Evolutionary conservation across 257 asterid genomes (phyloP).

Genomic region (Penstemon newberryi): DNA sequence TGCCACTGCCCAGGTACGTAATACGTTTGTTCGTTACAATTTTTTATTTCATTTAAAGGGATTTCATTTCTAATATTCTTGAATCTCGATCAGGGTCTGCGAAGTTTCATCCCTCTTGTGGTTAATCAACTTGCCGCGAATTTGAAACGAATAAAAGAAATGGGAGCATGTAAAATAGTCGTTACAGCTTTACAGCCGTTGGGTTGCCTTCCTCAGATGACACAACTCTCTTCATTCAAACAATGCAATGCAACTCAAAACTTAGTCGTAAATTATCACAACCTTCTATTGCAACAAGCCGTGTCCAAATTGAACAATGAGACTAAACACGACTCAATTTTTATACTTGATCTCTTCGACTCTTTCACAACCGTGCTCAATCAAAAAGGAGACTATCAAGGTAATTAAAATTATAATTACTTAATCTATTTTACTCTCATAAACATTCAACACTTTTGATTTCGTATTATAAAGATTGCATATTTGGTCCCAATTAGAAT

Average conservation of each 20-base stretch:
- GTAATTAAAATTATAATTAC: slow-evolving; percentile 17
- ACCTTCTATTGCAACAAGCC: slow-evolving; percentile 50
- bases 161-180: slow-evolving; percentile 62
- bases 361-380: slow-evolving; percentile 53
- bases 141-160: slow-evolving; percentile 35
- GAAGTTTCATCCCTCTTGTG: slow-evolving; percentile 51
- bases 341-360: slow-evolving; percentile 59
- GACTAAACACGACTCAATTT: slow-evolving; percentile 36
- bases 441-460: too few species aligned
- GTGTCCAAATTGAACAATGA: slow-evolving; percentile 52
- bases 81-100: slow-evolving; percentile 44
- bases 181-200: slow-evolving; percentile 69
- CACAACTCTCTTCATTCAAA: slow-evolving; percentile 44
- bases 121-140: slow-evolving; percentile 49
- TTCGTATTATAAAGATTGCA: too few species aligned
- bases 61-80: too few species aligned
- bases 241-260: slow-evolving; percentile 65
- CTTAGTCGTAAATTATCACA: slow-evolving; percentile 55
- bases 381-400: slow-evolving; percentile 40
- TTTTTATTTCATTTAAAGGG: not conserved
- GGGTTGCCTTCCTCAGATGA: slow-evolving; percentile 80
- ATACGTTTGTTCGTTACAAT: too few species aligned
- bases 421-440: too few species aligned
- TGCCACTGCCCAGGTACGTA: slow-evolving; percentile 59
- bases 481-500: too few species aligned